Conservation (phyloP, 2,329 filamentous ascomycete species). For the Hyphodiscus sp. region DNA sequence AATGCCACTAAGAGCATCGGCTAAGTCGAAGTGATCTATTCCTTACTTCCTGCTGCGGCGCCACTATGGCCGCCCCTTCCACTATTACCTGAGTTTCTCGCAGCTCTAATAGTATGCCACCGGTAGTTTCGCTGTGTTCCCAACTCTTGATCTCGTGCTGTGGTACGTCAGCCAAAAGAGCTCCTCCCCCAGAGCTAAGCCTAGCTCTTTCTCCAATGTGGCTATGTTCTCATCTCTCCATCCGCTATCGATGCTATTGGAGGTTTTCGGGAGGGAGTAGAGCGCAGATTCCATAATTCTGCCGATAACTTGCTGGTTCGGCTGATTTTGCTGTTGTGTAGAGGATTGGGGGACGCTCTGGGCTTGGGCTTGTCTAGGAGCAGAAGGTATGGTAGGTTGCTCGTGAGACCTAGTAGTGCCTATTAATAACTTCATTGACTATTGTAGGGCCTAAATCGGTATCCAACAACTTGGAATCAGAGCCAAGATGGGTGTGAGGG, state of each 20-base stretch:
- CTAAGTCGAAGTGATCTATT: no score
- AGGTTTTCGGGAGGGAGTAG: slow-evolving; percentile 1
- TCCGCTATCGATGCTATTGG: slow-evolving; percentile 2
- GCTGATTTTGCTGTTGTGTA: slow-evolving; percentile 6
- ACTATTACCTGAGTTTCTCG: neutral
- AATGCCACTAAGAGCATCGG: no score
- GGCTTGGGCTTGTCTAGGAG: slow-evolving; percentile 1
- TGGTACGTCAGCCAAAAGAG: slow-evolving; percentile 6
- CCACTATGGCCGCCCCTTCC: slow-evolving; percentile 6
- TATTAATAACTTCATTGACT: no score
- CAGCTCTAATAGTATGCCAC: neutral
- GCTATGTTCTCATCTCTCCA: slow-evolving; percentile 5
- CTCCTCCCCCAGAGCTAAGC: slow-evolving; percentile 1
- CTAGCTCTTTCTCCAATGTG: slow-evolving; percentile 1
- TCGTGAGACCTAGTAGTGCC: no score
- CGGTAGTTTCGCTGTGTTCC: slow-evolving; percentile 13
- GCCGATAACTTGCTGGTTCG: slow-evolving; percentile 4
- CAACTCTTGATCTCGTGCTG: slow-evolving; percentile 14
- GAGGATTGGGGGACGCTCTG: slow-evolving; percentile 1
- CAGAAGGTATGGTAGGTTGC: slow-evolving; percentile 10
- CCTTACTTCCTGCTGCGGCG: slow-evolving; percentile 8
- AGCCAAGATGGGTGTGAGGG: no score
- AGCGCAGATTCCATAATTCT: slow-evolving; percentile 7
- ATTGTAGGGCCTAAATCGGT: no score
- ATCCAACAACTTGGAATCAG: no score